Base-by-base conservation (phyloP, 139 green algal species). In the Tetradesmus obliquus region DNA sequence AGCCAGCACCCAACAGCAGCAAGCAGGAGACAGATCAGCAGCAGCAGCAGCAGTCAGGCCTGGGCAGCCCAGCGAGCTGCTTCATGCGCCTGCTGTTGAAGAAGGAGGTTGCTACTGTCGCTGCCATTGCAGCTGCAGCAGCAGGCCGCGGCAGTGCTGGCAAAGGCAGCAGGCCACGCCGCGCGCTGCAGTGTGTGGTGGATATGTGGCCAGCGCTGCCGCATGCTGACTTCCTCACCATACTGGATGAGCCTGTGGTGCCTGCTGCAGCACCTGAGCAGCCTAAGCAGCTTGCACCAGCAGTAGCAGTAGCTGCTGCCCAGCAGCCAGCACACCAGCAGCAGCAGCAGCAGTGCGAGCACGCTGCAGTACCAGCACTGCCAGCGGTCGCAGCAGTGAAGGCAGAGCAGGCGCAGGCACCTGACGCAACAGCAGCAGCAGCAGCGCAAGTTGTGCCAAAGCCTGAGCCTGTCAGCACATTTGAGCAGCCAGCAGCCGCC, bases 141-240 rank as follows among this genome's bases (percentile, higher is more conserved):
- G 82, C 82, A 69, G 55, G 19, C n/a, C 5, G 15, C 3, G 66
- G 66, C 17, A 76, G 66, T 76, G 7, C 10, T 13, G 0, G 45
- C 54, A 86, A 71, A 6, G 60, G 17, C 19, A 19, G 54, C 82
- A 72, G 82, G 66, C 66, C 66, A 24, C 66, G 66, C 17, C 66
- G 66, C 5, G 66, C 66, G 66, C 54, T 74, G 55, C 82, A 74
- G 55, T 87, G 82, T 51, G 19, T 87, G 3, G 82, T 87, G 8
- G 82, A 87, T n/a, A 60, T 87, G 55, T 87, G 62, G 60, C 82
- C 82, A 87, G 82, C 82, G 24, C 60, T 87, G n/a, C 55, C 55
- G 6, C 55, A 60, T 87, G 82, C 82, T 54, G 62, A 87, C 20
- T 87, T 87, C 55, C 45, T 87, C 10, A 87, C 82, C 60, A 87